Percentiles rank a stretch among this genome's conserved stretches.
These are phyloP conservation scores for Pichia eremophila DNA, from an alignment of 805 yeast genomes.

Conservation along the genomic window DNA sequence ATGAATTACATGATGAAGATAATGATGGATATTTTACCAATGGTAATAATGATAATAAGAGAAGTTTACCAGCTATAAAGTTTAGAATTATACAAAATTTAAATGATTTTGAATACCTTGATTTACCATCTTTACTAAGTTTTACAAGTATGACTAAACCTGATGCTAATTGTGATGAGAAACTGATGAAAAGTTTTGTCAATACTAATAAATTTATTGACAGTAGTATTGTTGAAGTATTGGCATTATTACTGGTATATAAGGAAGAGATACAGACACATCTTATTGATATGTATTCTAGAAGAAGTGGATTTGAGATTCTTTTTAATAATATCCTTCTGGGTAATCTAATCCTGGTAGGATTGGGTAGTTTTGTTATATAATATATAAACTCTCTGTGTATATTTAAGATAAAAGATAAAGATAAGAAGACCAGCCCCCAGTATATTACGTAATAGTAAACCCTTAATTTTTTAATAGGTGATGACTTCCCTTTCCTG, in stretches of 20 bases:
- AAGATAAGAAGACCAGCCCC: no score
- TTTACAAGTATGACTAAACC: slow-evolving; percentile 13
- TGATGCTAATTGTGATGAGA: slow-evolving; percentile 5
- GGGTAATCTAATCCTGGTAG: slow-evolving; percentile 30
- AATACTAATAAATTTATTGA: slow-evolving; percentile 26
- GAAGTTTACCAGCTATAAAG: slow-evolving; percentile 27
- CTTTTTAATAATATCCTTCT: slow-evolving; percentile 31
- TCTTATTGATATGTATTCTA: slow-evolving; percentile 22
- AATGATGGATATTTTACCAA: neutral
- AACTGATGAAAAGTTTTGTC: slow-evolving; percentile 12
- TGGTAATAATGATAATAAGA: neutral
- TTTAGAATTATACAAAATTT: slow-evolving; percentile 37
- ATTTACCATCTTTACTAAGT: slow-evolving; percentile 19
- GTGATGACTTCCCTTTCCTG: no score
- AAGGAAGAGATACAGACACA: slow-evolving; percentile 25
- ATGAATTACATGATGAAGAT: neutral
- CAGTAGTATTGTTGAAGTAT: slow-evolving; percentile 20
- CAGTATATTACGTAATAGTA: no score
- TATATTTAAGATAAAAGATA: no score
- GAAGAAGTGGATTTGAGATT: slow-evolving; percentile 26
- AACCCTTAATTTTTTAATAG: no score
- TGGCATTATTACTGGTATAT: slow-evolving; percentile 21
- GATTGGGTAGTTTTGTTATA: slow-evolving; percentile 29
- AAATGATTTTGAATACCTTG: slow-evolving; percentile 33
- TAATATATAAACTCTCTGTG: no score